phyloP scores from a whole-genome alignment of 202 grass and related monocot genomes.

The Carex arenaria region DNA sequence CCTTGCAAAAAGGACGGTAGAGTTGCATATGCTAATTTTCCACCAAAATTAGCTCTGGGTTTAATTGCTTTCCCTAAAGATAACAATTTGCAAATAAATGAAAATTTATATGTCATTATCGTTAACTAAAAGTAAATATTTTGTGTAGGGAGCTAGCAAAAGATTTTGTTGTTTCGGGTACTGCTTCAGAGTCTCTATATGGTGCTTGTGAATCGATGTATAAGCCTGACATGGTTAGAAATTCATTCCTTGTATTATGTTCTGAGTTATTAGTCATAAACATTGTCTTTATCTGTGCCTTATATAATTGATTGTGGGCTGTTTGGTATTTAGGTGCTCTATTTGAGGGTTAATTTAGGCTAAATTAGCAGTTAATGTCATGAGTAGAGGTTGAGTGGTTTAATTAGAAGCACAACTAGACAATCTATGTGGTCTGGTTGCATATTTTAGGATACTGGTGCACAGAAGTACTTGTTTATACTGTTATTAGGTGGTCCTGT shows the following conservation, averaged over 20 bases:
- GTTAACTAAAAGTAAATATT: conserved; percentile 12
- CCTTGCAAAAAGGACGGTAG: background rate
- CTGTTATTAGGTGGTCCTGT: background rate
- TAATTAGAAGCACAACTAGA: background rate
- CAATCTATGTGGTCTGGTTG: background rate
- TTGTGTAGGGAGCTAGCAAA: conserved; percentile 71
- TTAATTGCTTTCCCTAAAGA: background rate
- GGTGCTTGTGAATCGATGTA: conserved; percentile 94
- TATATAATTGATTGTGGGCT: background rate
- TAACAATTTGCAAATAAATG: background rate
- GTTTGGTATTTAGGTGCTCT: background rate
- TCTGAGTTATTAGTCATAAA: background rate
- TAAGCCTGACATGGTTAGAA: conserved; percentile 83
- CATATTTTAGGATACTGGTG: background rate
- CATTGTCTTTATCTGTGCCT: background rate
- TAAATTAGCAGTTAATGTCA: background rate
- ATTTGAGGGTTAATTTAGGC: background rate
- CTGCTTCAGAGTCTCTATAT: conserved; percentile 72
- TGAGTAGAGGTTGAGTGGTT: background rate
- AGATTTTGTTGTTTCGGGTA: conserved; percentile 87
- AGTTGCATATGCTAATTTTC: background rate
- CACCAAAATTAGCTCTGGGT: background rate
- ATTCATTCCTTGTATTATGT: conserved; percentile 15
- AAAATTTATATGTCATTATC: background rate
- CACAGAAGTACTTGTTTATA: background rate